phyloP scores from a whole-genome alignment of 495 filamentous ascomycete genomes.

The Xylaria sp. region DNA sequence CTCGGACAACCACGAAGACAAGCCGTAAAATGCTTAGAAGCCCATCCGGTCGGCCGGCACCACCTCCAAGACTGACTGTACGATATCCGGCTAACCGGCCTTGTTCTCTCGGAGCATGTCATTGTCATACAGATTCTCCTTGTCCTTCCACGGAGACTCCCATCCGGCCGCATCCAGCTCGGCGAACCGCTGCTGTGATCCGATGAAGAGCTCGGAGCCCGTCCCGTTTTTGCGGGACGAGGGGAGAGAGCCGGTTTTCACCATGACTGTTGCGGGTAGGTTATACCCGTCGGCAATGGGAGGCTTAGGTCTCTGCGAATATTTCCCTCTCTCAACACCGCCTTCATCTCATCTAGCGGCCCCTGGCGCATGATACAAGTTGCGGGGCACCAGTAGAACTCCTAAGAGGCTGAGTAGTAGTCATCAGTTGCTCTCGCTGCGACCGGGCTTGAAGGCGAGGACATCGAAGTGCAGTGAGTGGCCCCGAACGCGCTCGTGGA shows the following conservation, averaged over 20 bases:
- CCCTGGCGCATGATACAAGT: constrained; percentile 57
- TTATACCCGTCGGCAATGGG: constrained; percentile 48
- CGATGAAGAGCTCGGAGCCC: constrained; percentile 55
- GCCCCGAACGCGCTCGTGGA: constrained; percentile 48
- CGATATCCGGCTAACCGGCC: constrained; percentile 38
- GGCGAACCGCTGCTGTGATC: constrained; percentile 43
- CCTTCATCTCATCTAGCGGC: constrained; percentile 49
- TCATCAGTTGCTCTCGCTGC: constrained; percentile 46
- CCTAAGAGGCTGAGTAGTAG: constrained; percentile 53
- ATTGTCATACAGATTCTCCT: constrained; percentile 32
- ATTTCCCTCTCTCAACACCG: constrained; percentile 40
- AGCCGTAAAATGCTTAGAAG: too few relatives aligned
- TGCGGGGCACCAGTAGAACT: constrained; percentile 53
- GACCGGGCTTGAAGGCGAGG: constrained; percentile 49
- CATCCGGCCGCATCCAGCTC: constrained; percentile 31
- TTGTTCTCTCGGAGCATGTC: constrained; percentile 34
- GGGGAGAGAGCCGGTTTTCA: constrained; percentile 53
- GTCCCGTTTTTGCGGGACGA: constrained; percentile 54
- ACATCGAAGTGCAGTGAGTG: constrained; percentile 45
- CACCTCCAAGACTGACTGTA: constrained; percentile 30
- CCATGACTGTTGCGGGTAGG: constrained; percentile 53
- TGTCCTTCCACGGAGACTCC: constrained; percentile 34
- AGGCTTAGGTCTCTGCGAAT: too few relatives aligned
- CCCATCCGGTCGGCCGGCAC: neutral
- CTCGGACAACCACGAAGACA: neutral